Percentiles rank a stretch among this genome's conserved stretches.
Conservation (phyloP, 768 basidiomycete species). For the Steccherinum ochraceum region DNA sequence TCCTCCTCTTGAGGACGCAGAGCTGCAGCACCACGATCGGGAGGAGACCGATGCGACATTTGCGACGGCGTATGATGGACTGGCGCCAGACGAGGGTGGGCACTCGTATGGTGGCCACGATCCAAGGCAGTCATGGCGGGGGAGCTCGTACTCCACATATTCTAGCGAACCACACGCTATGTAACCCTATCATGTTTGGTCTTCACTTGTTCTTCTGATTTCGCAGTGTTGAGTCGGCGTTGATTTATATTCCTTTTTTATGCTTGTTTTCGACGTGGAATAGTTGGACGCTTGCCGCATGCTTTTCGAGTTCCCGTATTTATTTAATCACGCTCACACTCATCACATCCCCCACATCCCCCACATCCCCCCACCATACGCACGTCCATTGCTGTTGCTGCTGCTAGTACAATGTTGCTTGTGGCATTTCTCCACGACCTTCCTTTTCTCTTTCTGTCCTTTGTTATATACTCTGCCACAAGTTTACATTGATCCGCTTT, state of each 20-base stretch:
- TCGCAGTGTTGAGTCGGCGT: neutral
- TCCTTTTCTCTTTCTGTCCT: neutral
- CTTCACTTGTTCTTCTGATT: too few species aligned
- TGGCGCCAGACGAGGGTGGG: conserved; percentile 5
- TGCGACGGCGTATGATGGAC: conserved; percentile 13
- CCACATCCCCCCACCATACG: neutral
- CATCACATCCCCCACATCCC: neutral
- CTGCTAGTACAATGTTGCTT: neutral
- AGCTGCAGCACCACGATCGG: neutral
- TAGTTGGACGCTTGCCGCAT: neutral
- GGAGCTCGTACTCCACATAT: conserved; percentile 12
- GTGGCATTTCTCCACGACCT: neutral
- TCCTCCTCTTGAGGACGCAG: conserved; percentile 12
- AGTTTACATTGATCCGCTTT: neutral
- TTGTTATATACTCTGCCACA: neutral
- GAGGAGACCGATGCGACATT: conserved; percentile 3
- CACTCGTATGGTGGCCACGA: neutral
- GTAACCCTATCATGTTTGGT: neutral
- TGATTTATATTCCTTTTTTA: neutral
- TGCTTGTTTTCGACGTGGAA: neutral
- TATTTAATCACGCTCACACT: too few species aligned
- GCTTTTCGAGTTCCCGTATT: neutral
- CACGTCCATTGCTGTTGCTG: neutral
- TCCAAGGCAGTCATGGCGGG: conserved; percentile 8
- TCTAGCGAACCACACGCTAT: conserved; percentile 6